These are phyloP conservation scores for Senna siamea DNA, from an alignment of 306 rosid genomes.

Conservation along the genomic window DNA sequence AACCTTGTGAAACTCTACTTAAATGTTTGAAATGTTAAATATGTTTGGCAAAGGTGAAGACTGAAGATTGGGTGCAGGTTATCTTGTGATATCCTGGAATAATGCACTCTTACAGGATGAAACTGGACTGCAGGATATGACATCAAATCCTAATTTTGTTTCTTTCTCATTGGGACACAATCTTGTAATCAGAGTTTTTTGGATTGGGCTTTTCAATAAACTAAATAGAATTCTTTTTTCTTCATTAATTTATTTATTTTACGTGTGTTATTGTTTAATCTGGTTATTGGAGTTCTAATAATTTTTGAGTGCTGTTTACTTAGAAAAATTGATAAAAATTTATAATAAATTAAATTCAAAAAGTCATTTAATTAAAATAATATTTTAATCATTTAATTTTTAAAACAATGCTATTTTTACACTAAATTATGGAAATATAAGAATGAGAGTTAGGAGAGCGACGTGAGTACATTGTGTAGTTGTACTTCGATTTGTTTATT, in stretches of 20 bases:
- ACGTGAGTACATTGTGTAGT: too few relatives aligned
- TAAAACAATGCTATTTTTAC: too few relatives aligned
- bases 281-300: background rate
- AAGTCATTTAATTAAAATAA: too few relatives aligned
- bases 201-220: background rate
- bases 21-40: background rate
- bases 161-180: background rate
- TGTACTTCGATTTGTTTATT: too few relatives aligned
- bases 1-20: conserved; percentile 61
- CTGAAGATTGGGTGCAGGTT: background rate
- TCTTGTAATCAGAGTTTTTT: background rate
- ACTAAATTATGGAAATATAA: too few relatives aligned
- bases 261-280: conserved; percentile 1
- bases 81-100: background rate
- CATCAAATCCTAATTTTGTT: conserved; percentile 14
- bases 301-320: background rate
- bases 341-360: too few relatives aligned
- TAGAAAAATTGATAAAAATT: too few relatives aligned
- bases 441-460: too few relatives aligned
- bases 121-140: background rate
- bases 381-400: too few relatives aligned
- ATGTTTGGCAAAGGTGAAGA: conserved; percentile 7
- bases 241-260: background rate
- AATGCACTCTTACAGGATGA: background rate
- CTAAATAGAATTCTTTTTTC: background rate